A percentile compares a stretch with the other conserved stretches of the same genome.
Conservation (phyloP, 2,329 filamentous ascomycete genomes). For the Dactylellina leptospora region DNA sequence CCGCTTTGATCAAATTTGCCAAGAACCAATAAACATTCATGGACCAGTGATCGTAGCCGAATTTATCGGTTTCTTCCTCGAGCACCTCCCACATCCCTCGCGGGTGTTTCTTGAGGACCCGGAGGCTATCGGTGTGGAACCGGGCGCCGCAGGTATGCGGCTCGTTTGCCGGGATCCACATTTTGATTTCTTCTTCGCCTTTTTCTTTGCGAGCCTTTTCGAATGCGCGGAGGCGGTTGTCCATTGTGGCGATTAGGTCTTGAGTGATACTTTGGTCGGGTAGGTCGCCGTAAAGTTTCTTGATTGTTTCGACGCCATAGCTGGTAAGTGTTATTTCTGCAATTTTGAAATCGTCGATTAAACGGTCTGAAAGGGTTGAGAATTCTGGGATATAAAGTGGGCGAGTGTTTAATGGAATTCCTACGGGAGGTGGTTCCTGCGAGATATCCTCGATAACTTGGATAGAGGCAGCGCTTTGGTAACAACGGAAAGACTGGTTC, state of each 20-base stretch:
- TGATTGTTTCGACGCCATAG: conserved; percentile 13
- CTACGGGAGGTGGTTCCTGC: background rate
- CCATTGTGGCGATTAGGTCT: background rate
- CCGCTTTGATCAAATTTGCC: conserved; percentile 11
- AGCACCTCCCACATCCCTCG: conserved; percentile 31
- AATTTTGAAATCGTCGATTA: conserved; percentile 16
- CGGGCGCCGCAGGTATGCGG: conserved; percentile 20
- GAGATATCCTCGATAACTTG: background rate
- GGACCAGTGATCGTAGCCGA: conserved; percentile 16
- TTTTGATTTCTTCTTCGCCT: conserved; percentile 1
- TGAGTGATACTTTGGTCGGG: conserved; percentile 12
- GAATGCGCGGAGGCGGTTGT: background rate
- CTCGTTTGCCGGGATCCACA: conserved; percentile 21
- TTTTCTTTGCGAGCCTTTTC: conserved; percentile 11
- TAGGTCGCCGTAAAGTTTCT: conserved; percentile 18
- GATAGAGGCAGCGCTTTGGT: conserved; percentile 7
- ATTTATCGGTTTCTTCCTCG: conserved; percentile 2
- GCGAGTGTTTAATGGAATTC: too few species aligned
- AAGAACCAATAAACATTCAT: conserved; percentile 34
- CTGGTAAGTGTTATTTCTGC: conserved; percentile 5
- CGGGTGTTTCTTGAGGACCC: conserved; percentile 8
- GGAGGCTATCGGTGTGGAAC: conserved; percentile 23
- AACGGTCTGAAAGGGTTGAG: conserved; percentile 9
- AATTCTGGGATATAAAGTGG: conserved; percentile 10
- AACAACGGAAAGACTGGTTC: background rate